A percentile compares a stretch with the other conserved stretches of the same genome.
phyloP scores from a whole-genome alignment of 768 basidiomycete species.

The Trametes villosa region DNA sequence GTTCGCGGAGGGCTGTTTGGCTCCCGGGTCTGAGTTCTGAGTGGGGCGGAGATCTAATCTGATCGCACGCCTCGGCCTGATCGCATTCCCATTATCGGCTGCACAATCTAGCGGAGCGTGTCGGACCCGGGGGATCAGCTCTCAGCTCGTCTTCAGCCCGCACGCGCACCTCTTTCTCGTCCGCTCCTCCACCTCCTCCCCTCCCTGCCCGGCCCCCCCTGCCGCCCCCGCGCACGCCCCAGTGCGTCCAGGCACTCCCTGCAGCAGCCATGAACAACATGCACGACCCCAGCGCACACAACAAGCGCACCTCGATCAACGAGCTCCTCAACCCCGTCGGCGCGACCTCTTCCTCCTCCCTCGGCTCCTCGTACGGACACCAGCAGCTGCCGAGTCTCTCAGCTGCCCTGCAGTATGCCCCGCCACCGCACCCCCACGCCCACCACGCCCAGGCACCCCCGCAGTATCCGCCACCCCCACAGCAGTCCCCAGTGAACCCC shows the following conservation, averaged over 20 bases:
- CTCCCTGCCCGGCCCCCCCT: constrained; percentile 4
- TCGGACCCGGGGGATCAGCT: constrained; percentile 10
- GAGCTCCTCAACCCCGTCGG: constrained; percentile 53
- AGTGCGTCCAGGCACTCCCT: neutral
- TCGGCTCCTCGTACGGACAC: constrained; percentile 35
- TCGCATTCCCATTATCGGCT: constrained; percentile 5
- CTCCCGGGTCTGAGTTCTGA: neutral
- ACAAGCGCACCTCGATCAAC: constrained; percentile 54
- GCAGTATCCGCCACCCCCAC: constrained; percentile 18
- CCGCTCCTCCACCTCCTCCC: constrained; percentile 7
- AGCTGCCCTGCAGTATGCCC: constrained; percentile 29
- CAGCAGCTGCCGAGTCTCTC: constrained; percentile 32
- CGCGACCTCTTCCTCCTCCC: constrained; percentile 40
- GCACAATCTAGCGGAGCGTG: constrained; percentile 15
- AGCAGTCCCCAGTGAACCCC: constrained; percentile 22
- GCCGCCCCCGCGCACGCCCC: constrained; percentile 15
- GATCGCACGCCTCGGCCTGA: constrained; percentile 13
- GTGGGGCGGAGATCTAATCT: constrained; percentile 24
- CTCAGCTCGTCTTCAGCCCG: neutral
- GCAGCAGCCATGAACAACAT: constrained; percentile 41
- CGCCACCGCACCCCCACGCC: constrained; percentile 34
- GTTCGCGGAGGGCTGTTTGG: constrained; percentile 19
- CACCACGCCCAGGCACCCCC: constrained; percentile 17
- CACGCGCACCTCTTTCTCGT: neutral
- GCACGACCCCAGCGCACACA: constrained; percentile 44